Percentiles rank a stretch among this genome's conserved stretches.
These are phyloP conservation scores for Globisporangium megalacanthum DNA, from an alignment of 352 stramenopile species.

Conservation along the genomic window DNA sequence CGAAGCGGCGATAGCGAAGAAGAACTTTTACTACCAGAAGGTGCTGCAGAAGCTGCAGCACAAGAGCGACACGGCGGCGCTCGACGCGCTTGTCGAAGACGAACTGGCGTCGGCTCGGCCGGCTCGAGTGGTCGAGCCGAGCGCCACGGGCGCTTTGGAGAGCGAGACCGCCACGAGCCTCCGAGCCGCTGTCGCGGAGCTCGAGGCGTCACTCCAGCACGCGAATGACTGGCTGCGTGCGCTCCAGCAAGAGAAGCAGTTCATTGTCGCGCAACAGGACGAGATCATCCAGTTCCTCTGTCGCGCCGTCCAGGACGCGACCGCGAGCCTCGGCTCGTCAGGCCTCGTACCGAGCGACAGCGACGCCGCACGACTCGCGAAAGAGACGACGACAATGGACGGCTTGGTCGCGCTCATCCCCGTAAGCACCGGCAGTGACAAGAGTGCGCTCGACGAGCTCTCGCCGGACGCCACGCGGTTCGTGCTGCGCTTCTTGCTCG, in stretches of 20 bases:
- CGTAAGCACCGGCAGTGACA: background rate
- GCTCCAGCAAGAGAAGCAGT: conserved; percentile 52
- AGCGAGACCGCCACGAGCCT: conserved; percentile 11
- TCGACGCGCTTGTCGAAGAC: conserved; percentile 9
- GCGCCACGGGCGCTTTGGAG: background rate
- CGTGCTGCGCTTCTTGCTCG: conserved; percentile 51
- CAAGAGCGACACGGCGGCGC: conserved; percentile 9
- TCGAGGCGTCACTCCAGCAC: conserved; percentile 27
- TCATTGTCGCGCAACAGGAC: conserved; percentile 52
- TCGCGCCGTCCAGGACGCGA: conserved; percentile 29
- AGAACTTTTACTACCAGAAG: conserved; percentile 69
- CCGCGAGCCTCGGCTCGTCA: background rate
- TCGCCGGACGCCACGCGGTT: conserved; percentile 31
- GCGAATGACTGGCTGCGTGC: conserved; percentile 42
- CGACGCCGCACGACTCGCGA: conserved; percentile 15
- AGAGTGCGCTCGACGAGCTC: conserved; percentile 44
- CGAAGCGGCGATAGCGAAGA: conserved; percentile 49
- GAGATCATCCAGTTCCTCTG: conserved; percentile 63
- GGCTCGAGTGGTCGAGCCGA: background rate
- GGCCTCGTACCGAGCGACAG: conserved; percentile 1
- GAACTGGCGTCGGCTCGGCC: background rate
- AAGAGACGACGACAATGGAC: conserved; percentile 32
- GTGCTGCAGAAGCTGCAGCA: conserved; percentile 52
- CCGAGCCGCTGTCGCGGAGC: conserved; percentile 10
- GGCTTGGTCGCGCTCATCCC: conserved; percentile 25